A percentile compares a stretch with the other conserved stretches of the same genome.
Conservation (phyloP, 208 protist genomes). For the Leishmania tarentolae region DNA sequence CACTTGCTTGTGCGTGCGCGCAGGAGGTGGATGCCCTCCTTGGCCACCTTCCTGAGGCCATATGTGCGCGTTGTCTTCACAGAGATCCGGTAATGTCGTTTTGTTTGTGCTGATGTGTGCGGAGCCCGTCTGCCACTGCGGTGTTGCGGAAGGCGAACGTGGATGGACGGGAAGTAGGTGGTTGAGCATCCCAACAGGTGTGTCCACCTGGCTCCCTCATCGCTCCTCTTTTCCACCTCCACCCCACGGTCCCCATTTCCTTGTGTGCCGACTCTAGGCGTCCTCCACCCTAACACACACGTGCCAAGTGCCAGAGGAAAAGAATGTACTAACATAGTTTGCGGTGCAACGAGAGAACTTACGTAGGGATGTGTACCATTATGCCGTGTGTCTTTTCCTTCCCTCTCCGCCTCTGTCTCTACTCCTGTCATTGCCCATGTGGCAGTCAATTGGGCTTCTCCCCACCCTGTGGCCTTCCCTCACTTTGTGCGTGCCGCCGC, state of each 20-base stretch:
- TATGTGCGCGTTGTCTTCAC: not conserved
- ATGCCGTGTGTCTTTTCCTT: not conserved
- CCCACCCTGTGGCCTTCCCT: slow-evolving; percentile 9
- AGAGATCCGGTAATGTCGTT: slow-evolving; percentile 4
- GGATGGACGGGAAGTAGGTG: not conserved
- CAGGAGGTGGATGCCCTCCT: not conserved
- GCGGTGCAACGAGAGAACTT: not conserved
- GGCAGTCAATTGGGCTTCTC: not conserved
- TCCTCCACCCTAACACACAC: not conserved
- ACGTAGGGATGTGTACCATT: not conserved
- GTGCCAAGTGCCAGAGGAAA: not conserved
- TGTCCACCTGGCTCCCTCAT: not conserved
- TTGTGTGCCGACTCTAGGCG: not conserved
- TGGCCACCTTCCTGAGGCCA: not conserved
- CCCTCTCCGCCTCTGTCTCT: not conserved
- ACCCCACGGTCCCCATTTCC: slow-evolving; percentile 10
- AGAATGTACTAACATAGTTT: not conserved
- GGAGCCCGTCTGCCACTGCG: not conserved
- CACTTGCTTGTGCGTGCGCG: not conserved
- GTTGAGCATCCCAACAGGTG: not conserved
- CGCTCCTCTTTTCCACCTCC: slow-evolving; percentile 10
- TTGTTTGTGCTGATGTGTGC: not conserved
- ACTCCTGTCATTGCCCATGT: not conserved
- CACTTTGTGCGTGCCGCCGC: not conserved
- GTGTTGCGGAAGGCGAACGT: not conserved